These are phyloP conservation scores for Tetrahymena malaccensis DNA, from an alignment of 73 alveolate genomes.

Conservation along the genomic window DNA sequence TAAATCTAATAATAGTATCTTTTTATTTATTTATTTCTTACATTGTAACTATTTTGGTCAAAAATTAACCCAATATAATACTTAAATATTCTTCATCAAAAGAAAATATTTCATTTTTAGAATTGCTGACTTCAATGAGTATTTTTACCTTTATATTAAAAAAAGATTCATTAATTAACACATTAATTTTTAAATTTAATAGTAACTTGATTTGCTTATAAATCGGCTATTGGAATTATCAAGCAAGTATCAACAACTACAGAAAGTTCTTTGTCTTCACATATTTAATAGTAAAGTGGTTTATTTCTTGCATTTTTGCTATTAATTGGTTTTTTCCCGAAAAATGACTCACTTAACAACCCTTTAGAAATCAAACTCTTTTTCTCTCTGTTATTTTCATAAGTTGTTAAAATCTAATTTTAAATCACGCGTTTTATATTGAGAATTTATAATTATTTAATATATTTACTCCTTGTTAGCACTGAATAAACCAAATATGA, in stretches of 20 bases:
- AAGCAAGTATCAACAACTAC: not conserved
- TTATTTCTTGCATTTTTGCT: not conserved
- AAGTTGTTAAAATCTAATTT: not conserved
- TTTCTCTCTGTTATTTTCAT: not conserved
- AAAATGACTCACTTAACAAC: not conserved
- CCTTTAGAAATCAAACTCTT: not conserved
- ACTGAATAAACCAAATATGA: not conserved
- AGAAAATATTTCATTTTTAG: conserved; percentile 38
- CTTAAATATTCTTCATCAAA: conserved; percentile 48
- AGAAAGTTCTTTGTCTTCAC: not conserved
- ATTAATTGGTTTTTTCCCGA: not conserved
- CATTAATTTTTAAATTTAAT: not conserved
- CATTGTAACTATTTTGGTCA: not conserved
- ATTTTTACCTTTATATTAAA: not conserved
- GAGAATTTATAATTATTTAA: not conserved
- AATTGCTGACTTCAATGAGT: conserved; percentile 13
- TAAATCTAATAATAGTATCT: conserved; percentile 8
- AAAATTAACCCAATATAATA: conserved; percentile 4
- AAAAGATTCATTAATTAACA: not conserved
- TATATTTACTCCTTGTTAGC: not conserved
- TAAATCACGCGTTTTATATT: not conserved
- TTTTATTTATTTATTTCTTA: not conserved
- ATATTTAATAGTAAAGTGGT: not conserved
- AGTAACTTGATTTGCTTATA: not conserved
- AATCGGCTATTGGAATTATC: not conserved